phyloP scores from a whole-genome alignment of 192 early-diverging fungal species.

The Lobosporangium transversale region DNA sequence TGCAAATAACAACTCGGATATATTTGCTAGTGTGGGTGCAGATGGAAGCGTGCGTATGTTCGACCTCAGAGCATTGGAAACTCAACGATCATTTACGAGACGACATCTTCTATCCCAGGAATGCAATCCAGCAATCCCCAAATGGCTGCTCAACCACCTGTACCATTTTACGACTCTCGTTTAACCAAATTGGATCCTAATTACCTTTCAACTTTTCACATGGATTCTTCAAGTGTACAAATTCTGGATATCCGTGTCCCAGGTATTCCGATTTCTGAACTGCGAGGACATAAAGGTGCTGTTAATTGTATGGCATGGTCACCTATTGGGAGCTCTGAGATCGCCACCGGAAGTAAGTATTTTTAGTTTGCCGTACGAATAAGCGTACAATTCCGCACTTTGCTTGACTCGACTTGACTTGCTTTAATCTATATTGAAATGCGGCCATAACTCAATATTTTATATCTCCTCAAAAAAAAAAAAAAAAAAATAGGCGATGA shows the following conservation, averaged over 20 bases:
- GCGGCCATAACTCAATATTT: too few species aligned
- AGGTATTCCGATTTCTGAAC: constrained; percentile 83
- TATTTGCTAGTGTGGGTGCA: constrained; percentile 98
- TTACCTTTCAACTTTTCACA: constrained; percentile 92
- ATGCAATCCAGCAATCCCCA: constrained; percentile 25
- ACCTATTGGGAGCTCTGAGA: constrained; percentile 78
- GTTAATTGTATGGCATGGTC: constrained; percentile 93
- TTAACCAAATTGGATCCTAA: constrained; percentile 94
- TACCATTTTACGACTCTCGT: constrained; percentile 80
- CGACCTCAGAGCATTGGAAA: constrained; percentile 94
- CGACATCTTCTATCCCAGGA: constrained; percentile 55
- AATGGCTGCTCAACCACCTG: constrained; percentile 49
- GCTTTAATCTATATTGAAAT: too few species aligned
- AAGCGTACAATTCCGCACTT: neutral
- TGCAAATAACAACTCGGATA: constrained; percentile 79
- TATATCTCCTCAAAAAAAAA: too few species aligned
- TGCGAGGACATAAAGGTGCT: constrained; percentile 78
- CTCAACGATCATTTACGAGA: constrained; percentile 98
- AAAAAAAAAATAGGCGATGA: constrained; percentile 77
- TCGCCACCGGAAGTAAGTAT: constrained; percentile 84
- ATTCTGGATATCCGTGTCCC: constrained; percentile 94
- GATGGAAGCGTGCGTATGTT: constrained; percentile 98
- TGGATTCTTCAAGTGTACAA: constrained; percentile 82
- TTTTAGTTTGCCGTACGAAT: too few species aligned
- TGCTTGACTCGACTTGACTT: neutral